phyloP scores from a whole-genome alignment of 108 stramenopile species.

The Chaetoceros tenuissimus region DNA sequence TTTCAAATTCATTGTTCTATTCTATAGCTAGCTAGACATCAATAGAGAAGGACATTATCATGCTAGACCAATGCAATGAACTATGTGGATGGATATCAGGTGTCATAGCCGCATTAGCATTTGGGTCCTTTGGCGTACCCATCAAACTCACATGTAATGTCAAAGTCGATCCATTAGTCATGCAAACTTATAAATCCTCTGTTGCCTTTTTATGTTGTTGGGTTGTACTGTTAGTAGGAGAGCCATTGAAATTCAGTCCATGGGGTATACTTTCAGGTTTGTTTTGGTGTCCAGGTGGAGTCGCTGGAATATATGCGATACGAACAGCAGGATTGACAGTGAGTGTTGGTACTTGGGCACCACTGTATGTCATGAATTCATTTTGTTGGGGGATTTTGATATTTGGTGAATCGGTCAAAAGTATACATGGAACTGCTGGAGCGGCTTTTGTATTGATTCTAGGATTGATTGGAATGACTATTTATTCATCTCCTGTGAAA shows the following conservation, averaged over 20 bases:
- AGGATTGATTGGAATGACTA: constrained; percentile 43
- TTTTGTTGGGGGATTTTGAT: constrained; percentile 59
- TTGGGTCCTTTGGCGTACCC: constrained; percentile 61
- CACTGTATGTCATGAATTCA: constrained; percentile 48
- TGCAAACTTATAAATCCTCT: constrained; percentile 13
- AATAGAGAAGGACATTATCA: no score
- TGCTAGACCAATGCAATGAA: background rate
- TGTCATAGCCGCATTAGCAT: constrained; percentile 31
- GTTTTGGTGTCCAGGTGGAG: constrained; percentile 68
- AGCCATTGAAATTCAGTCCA: background rate
- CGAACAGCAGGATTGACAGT: constrained; percentile 64
- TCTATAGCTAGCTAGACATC: no score
- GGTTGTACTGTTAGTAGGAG: background rate
- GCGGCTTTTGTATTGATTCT: constrained; percentile 22
- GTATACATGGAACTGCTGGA: constrained; percentile 14
- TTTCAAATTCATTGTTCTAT: no score
- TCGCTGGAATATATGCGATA: constrained; percentile 41
- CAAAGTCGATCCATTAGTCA: constrained; percentile 49
- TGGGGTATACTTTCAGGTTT: constrained; percentile 28
- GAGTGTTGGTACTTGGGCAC: constrained; percentile 60
- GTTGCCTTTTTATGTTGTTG: background rate
- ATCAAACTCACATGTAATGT: constrained; percentile 39
- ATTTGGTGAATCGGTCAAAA: constrained; percentile 49
- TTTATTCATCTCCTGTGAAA: constrained; percentile 14
- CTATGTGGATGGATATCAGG: constrained; percentile 45